Percentiles rank a stretch among this genome's conserved stretches.
These are phyloP conservation scores for Lecanicillium sp. DNA, from an alignment of 2,329 filamentous ascomycete species.

Conservation along the genomic window DNA sequence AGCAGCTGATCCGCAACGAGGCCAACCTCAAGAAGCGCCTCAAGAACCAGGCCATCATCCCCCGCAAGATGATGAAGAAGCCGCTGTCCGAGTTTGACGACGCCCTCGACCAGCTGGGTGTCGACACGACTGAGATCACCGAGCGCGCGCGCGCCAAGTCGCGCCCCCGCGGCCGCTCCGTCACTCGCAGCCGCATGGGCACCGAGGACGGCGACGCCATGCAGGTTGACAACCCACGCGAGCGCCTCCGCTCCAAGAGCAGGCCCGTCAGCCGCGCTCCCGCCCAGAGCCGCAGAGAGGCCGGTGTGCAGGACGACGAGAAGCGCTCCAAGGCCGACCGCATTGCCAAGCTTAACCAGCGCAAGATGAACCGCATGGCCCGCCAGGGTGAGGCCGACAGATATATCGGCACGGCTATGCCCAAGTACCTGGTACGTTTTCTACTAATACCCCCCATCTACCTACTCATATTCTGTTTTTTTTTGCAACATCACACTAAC, in stretches of 20 bases:
- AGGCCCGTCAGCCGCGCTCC: slow-evolving; percentile 43
- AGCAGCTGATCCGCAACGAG: slow-evolving; percentile 85
- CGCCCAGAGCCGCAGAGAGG: slow-evolving; percentile 58
- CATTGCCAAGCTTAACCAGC: slow-evolving; percentile 83
- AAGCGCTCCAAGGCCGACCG: slow-evolving; percentile 74
- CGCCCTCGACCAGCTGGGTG: slow-evolving; percentile 75
- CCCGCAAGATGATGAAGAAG: slow-evolving; percentile 72
- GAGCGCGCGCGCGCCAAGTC: slow-evolving; percentile 61
- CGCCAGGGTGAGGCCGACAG: slow-evolving; percentile 95
- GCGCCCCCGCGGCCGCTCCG: slow-evolving; percentile 63
- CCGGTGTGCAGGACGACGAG: slow-evolving; percentile 64
- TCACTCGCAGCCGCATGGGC: slow-evolving; percentile 53
- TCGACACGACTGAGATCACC: slow-evolving; percentile 70
- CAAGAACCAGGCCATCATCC: slow-evolving; percentile 94
- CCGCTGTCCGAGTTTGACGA: slow-evolving; percentile 81
- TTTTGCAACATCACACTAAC: slow-evolving; percentile 21
- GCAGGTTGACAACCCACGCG: slow-evolving; percentile 56
- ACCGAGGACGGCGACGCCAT: slow-evolving; percentile 64
- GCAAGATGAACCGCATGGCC: slow-evolving; percentile 98
- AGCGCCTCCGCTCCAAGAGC: slow-evolving; percentile 66
- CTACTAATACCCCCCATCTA: too few species aligned
- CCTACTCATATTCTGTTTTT: slow-evolving; percentile 4
- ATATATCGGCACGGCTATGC: slow-evolving; percentile 71
- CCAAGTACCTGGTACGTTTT: slow-evolving; percentile 79
- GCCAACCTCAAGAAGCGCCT: slow-evolving; percentile 91